Percentiles rank a stretch among this genome's conserved stretches.
These are phyloP conservation scores for Ophiocordyceps sinensis DNA, from an alignment of 2,329 filamentous ascomycete genomes.

Conservation along the genomic window DNA sequence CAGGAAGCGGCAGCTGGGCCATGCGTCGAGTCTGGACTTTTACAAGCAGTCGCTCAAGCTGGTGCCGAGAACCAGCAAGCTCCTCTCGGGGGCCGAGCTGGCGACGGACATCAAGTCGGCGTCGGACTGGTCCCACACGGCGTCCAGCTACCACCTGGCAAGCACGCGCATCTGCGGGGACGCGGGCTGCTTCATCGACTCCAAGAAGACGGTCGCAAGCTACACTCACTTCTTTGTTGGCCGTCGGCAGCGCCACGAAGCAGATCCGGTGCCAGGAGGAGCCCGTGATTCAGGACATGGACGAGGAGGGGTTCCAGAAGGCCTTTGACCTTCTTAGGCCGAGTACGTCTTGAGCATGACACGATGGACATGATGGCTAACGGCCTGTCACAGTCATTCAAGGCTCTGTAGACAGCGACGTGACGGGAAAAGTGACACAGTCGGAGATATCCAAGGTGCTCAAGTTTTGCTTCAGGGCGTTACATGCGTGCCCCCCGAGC, in stretches of 20 bases:
- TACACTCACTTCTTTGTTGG: constrained; percentile 31
- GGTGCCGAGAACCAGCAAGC: constrained; percentile 12
- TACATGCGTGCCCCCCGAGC: constrained; percentile 4
- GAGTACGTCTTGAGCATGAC: constrained; percentile 13
- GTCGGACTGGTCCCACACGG: constrained; percentile 32
- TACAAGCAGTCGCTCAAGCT: constrained; percentile 19
- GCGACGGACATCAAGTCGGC: constrained; percentile 22
- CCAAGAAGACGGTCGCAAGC: constrained; percentile 25
- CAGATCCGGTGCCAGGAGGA: constrained; percentile 25
- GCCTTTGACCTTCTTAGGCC: constrained; percentile 24
- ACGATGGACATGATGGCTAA: not conserved
- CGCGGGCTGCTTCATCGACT: constrained; percentile 33
- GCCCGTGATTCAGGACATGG: constrained; percentile 23
- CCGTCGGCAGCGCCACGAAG: constrained; percentile 11
- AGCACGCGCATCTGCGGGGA: constrained; percentile 27
- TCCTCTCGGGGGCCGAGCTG: constrained; percentile 19
- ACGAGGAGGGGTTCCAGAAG: constrained; percentile 25
- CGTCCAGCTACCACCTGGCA: constrained; percentile 24
- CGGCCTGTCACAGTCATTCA: constrained; percentile 18
- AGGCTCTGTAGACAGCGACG: constrained; percentile 16
- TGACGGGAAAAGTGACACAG: constrained; percentile 12
- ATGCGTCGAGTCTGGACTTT: constrained; percentile 13
- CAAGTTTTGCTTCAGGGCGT: constrained; percentile 18
- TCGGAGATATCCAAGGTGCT: constrained; percentile 16
- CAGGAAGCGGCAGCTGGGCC: constrained; percentile 14